Percentiles rank a stretch among this genome's conserved stretches.
These are phyloP conservation scores for Eimeria brunetti DNA, from an alignment of 169 alveolate genomes.

Conservation along the genomic window DNA sequence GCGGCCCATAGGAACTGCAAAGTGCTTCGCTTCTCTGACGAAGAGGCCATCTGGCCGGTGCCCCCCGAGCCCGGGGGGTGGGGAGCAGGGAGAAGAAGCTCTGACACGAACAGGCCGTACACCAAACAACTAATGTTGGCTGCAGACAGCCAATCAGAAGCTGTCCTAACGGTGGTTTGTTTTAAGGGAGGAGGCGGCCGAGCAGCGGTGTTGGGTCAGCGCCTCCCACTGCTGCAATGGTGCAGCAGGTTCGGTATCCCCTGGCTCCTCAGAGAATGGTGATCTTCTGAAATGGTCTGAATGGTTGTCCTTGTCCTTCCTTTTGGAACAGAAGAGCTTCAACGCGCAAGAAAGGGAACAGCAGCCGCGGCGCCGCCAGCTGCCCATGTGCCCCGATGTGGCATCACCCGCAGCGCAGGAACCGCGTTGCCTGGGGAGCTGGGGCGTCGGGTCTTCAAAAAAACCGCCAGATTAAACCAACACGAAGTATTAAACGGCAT, in stretches of 20 bases:
- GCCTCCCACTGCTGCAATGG: slow-evolving; percentile 45
- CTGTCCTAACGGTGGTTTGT: neutral
- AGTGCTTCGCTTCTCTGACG: slow-evolving; percentile 6
- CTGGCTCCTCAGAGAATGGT: neutral
- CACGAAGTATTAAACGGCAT: neutral
- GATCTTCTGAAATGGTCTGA: neutral
- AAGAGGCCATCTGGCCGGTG: slow-evolving; percentile 43
- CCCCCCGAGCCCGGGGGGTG: slow-evolving; percentile 37
- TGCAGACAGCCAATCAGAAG: slow-evolving; percentile 7
- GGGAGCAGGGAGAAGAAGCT: slow-evolving; percentile 27
- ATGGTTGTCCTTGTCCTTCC: neutral
- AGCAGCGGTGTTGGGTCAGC: slow-evolving; percentile 8
- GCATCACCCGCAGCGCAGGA: neutral
- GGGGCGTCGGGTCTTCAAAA: neutral
- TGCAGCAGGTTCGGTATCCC: neutral
- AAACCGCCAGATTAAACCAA: neutral
- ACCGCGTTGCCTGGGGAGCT: slow-evolving; percentile 14
- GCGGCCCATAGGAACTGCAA: slow-evolving; percentile 29
- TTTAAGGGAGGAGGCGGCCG: neutral
- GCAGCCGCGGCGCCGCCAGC: slow-evolving; percentile 43
- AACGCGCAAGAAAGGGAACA: neutral
- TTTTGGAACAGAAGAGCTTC: neutral
- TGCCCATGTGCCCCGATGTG: slow-evolving; percentile 21
- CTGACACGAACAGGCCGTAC: neutral
- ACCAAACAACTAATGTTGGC: slow-evolving; percentile 5